Percentiles rank a stretch among this genome's conserved stretches.
Conservation (phyloP, 768 basidiomycete genomes). For the Hygrophoropsis aurantiaca region DNA sequence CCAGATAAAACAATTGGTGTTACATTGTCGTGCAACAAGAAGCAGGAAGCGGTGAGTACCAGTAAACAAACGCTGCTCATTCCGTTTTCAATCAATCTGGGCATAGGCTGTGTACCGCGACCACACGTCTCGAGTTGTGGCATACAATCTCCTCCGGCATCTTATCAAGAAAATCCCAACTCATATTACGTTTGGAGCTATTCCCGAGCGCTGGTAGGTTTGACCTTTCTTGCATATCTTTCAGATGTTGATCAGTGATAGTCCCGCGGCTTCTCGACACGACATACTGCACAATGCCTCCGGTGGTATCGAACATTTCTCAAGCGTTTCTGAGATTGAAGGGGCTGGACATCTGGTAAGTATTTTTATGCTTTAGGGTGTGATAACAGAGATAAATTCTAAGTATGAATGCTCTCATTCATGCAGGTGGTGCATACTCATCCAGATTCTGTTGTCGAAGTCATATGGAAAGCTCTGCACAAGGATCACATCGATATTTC, state of each 20-base stretch:
- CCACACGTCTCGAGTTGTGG: slow-evolving; percentile 26
- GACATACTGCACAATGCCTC: slow-evolving; percentile 34
- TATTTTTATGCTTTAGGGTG: too few relatives aligned
- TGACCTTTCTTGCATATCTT: not conserved
- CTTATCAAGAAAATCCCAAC: slow-evolving; percentile 36
- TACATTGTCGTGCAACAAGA: slow-evolving; percentile 46
- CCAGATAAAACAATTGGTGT: slow-evolving; percentile 45
- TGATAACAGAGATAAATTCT: too few relatives aligned
- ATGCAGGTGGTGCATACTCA: too few relatives aligned
- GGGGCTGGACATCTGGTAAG: too few relatives aligned
- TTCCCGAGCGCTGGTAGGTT: slow-evolving; percentile 43
- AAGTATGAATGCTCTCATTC: too few relatives aligned
- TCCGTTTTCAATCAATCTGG: not conserved
- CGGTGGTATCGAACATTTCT: slow-evolving; percentile 36
- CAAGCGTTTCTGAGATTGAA: slow-evolving; percentile 36
- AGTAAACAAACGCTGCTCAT: not conserved
- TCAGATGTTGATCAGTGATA: slow-evolving; percentile 9
- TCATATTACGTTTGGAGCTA: slow-evolving; percentile 48
- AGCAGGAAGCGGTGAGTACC: slow-evolving; percentile 42
- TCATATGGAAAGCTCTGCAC: too few relatives aligned
- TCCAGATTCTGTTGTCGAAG: too few relatives aligned
- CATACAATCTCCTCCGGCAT: slow-evolving; percentile 32
- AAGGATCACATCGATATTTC: too few relatives aligned
- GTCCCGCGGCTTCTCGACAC: slow-evolving; percentile 35
- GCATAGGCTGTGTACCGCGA: slow-evolving; percentile 46